Base-by-base conservation (phyloP, 2,329 filamentous ascomycete species). In the Penicillium griseofulvum region DNA sequence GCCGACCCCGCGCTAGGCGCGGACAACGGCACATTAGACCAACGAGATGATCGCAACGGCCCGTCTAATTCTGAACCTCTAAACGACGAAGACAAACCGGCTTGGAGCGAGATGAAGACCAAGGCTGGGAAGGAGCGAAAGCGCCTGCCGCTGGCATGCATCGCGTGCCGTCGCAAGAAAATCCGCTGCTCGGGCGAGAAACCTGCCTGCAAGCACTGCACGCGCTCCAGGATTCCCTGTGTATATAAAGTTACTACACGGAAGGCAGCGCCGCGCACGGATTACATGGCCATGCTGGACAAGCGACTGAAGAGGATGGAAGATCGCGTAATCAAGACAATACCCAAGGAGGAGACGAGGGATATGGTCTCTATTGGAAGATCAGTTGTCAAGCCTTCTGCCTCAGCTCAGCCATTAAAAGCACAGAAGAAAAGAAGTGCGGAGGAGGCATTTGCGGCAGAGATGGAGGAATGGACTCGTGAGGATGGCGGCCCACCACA, bases 231-330 rank as follows among this genome's bases (percentile, higher is more conserved):
- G 41, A 95, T 96, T 64, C 93, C 93, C 1, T 99, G 94, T 71
- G 92, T 97, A 5, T 99, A 97, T 81, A 97, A 97, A 70, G 91
- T 96, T 56, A 97, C 92, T 0, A 91, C 92, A 4, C 83, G 94
- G 57, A 97, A 97, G 73, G 91, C 93, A 1, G 91, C 92, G 4
- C 94, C 94, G 3, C 83, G 94, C 49, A 97, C 94, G 17, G 94
- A 97, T 74, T 97, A 97, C 74, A 97, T 97, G 94, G 91, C 92
- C 39, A 97, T 97, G 91, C 78, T 97, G 65, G 94, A 97, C 76
- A 97, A 96, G 76, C 84, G 94, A 50, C 74, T 97, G 63, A 97
- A 96, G 78, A 83, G 93, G 54, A 97, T 97, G 94, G 94, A 99
- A 74, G 93, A 97, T 68, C 87, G 93, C 54, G 94, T 97, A 59